Evolutionary conservation across 805 yeast species (phyloP).

Genomic region (Saccharomycopsis oosterbeekiorum): DNA sequence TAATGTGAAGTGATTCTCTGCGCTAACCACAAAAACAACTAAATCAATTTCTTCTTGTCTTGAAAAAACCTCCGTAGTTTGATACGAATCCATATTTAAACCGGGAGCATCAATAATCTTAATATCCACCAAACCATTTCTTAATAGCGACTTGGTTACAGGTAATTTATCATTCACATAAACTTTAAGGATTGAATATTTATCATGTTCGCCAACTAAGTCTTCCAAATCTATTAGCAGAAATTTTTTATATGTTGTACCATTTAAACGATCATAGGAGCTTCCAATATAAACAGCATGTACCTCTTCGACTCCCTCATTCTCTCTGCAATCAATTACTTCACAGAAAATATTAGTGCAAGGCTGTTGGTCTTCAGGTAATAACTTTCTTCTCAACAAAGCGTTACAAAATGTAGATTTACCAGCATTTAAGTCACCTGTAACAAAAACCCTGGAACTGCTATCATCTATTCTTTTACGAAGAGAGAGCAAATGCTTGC

Average conservation of each 20-base stretch:
- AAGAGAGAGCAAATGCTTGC: conserved; percentile 59
- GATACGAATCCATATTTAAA: conserved; percentile 81
- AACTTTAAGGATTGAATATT: conserved; percentile 63
- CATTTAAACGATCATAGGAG: conserved; percentile 45
- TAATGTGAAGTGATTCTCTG: conserved; percentile 90
- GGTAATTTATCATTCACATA: conserved; percentile 72
- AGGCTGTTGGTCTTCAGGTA: conserved; percentile 97
- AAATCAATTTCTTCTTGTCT: conserved; percentile 96
- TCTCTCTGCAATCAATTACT: conserved; percentile 74
- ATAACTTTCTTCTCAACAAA: conserved; percentile 57
- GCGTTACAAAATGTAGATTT: conserved; percentile 95
- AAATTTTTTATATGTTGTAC: conserved; percentile 52
- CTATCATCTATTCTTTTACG: conserved; percentile 84
- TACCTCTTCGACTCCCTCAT: conserved; percentile 73
- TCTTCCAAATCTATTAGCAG: conserved; percentile 48
- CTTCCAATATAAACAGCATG: conserved; percentile 70
- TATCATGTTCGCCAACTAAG: conserved; percentile 65
- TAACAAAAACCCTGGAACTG: conserved; percentile 85
- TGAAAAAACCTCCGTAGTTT: conserved; percentile 89
- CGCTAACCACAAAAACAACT: conserved; percentile 91
- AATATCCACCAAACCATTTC: conserved; percentile 88
- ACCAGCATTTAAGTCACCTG: conserved; percentile 96
- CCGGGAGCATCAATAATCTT: conserved; percentile 97
- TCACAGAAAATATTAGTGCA: conserved; percentile 96
- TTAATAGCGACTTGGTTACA: conserved; percentile 56